Percentiles rank a stretch among this genome's conserved stretches.
Evolutionary conservation across 352 stramenopile species (phyloP).

Genomic region (Saprolegnia parasitica): DNA sequence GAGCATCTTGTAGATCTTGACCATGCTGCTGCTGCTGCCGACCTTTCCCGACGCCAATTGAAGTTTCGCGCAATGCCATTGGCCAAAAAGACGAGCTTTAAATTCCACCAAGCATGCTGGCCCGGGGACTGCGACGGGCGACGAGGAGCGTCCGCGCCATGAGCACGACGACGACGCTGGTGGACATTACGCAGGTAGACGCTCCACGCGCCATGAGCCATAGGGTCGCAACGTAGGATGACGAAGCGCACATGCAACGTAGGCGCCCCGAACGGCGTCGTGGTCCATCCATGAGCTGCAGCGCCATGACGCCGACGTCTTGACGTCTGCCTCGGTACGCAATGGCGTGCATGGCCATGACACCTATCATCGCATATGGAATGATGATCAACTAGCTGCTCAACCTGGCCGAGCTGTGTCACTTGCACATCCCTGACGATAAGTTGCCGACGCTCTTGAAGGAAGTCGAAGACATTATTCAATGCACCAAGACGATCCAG

Average conservation of each 20-base stretch:
- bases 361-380: too few species aligned
- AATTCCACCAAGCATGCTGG: slow-evolving; percentile 8
- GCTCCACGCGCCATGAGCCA: neutral
- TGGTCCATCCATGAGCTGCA: slow-evolving; percentile 82
- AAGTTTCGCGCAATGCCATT: neutral
- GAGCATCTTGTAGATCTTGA: slow-evolving; percentile 78
- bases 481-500: slow-evolving; percentile 84
- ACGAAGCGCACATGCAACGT: neutral
- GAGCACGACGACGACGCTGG: slow-evolving; percentile 11
- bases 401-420: slow-evolving; percentile 73
- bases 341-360: neutral
- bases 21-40: slow-evolving; percentile 41
- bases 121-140: neutral
- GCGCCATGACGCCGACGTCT: slow-evolving; percentile 50
- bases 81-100: neutral
- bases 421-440: slow-evolving; percentile 70
- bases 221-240: neutral
- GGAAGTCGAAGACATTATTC: slow-evolving; percentile 82
- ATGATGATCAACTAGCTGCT: slow-evolving; percentile 63
- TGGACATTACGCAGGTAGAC: slow-evolving; percentile 18
- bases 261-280: slow-evolving; percentile 63
- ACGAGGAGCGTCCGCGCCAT: slow-evolving; percentile 1
- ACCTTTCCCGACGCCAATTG: neutral
- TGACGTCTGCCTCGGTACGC: slow-evolving; percentile 56
- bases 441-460: slow-evolving; percentile 67